Evolutionary conservation across 805 yeast genomes (phyloP).

Genomic region (Saturnispora hagleri): DNA sequence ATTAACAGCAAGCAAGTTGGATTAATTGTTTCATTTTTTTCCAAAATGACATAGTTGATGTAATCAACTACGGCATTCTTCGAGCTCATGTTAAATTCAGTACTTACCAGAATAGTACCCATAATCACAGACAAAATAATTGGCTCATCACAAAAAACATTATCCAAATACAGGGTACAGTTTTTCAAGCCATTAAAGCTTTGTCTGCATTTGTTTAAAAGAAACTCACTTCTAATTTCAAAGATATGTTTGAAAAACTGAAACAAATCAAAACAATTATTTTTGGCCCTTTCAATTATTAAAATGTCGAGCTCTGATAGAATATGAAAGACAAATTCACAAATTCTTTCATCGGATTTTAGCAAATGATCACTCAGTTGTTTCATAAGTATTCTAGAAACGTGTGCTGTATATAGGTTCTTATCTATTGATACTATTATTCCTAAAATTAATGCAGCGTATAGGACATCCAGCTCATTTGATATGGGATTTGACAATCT

Average conservation of each 20-base stretch:
- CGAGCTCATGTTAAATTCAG: neutral
- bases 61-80: conserved; percentile 17
- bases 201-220: conserved; percentile 1
- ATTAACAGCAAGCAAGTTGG: conserved; percentile 13
- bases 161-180: conserved; percentile 13
- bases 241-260: conserved; percentile 7
- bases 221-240: conserved; percentile 8
- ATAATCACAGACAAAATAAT: conserved; percentile 11
- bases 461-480: neutral
- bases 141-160: conserved; percentile 10
- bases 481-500: neutral
- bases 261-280: conserved; percentile 7
- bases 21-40: conserved; percentile 1
- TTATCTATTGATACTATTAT: conserved; percentile 8
- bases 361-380: conserved; percentile 2
- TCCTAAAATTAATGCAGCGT: conserved; percentile 7
- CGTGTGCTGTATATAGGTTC: neutral
- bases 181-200: conserved; percentile 8
- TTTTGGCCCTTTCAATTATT: neutral
- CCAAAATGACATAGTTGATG: conserved; percentile 19
- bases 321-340: conserved; percentile 8
- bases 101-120: conserved; percentile 11
- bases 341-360: conserved; percentile 4
- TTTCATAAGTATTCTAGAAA: neutral
- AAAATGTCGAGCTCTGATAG: conserved; percentile 4